phyloP scores from a whole-genome alignment of 2,329 filamentous ascomycete species.

The Neopestalotiopsis rosae region DNA sequence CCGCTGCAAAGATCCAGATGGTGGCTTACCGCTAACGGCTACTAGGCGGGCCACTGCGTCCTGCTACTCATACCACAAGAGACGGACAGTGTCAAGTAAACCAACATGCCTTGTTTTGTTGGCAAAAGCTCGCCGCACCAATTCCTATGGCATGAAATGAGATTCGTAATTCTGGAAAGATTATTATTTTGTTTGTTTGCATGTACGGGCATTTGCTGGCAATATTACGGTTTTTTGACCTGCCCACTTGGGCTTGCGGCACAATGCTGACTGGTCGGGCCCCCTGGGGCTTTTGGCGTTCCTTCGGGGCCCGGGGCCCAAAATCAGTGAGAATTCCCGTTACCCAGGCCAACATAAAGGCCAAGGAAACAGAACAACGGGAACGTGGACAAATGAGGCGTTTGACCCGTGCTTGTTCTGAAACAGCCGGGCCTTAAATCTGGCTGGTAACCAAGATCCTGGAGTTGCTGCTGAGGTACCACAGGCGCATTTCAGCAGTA shows the following conservation, averaged over 20 bases:
- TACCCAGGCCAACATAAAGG: not conserved
- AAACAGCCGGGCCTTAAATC: constrained; percentile 5
- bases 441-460: not conserved
- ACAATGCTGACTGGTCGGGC: not conserved
- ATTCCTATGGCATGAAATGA: not conserved
- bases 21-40: not conserved
- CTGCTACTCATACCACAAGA: not conserved
- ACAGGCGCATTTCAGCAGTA: not conserved
- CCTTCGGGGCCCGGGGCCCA: not conserved
- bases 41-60: not conserved
- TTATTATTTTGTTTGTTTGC: not conserved
- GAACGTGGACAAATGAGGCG: constrained; percentile 5
- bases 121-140: not conserved
- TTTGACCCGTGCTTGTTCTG: constrained; percentile 11
- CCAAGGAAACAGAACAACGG: constrained; percentile 1
- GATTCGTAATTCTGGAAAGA: not conserved
- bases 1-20: constrained; percentile 2
- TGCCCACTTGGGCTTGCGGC: not conserved
- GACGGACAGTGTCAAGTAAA: not conserved
- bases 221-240: not conserved
- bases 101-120: not conserved
- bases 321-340: not conserved
- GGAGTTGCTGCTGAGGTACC: not conserved
- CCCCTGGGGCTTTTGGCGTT: not conserved
- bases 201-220: not conserved